A percentile compares a stretch with the other conserved stretches of the same genome.
Evolutionary conservation across 1,284 basidiomycete species (phyloP).

Genomic region (Rhodotorula glutinis): DNA sequence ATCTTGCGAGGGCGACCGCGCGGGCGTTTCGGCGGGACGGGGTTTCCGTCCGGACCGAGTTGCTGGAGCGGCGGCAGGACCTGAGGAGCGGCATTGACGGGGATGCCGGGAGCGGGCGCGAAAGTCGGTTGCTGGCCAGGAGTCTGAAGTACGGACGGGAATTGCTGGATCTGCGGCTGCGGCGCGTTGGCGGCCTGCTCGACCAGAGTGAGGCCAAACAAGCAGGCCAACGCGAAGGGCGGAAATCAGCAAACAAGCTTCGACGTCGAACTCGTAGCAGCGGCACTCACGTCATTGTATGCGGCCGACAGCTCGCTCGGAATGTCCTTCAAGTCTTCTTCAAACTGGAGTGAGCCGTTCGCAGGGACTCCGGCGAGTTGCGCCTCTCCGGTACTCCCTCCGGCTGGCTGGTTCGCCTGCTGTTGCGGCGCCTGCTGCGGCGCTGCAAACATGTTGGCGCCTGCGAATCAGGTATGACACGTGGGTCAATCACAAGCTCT

Average conservation of each 20-base stretch:
- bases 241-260: background rate
- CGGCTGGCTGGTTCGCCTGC: background rate
- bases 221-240: background rate
- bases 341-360: slow-evolving; percentile 17
- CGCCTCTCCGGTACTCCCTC: background rate
- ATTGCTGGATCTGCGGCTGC: slow-evolving; percentile 1
- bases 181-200: background rate
- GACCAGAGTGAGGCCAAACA: background rate
- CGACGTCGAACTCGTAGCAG: background rate
- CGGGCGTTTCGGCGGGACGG: slow-evolving; percentile 29
- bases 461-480: too few relatives aligned
- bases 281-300: background rate
- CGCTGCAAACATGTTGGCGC: background rate
- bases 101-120: slow-evolving; percentile 13
- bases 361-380: slow-evolving; percentile 1
- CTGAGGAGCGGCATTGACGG: slow-evolving; percentile 23
- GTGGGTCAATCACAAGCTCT: too few relatives aligned
- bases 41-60: slow-evolving; percentile 10
- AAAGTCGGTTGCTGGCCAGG: background rate
- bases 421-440: slow-evolving; percentile 3
- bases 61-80: slow-evolving; percentile 7
- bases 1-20: slow-evolving; percentile 37
- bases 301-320: slow-evolving; percentile 11
- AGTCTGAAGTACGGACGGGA: slow-evolving; percentile 21
- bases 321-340: slow-evolving; percentile 32